phyloP scores from a whole-genome alignment of 805 yeast species.

The Teunomyces cretensis region DNA sequence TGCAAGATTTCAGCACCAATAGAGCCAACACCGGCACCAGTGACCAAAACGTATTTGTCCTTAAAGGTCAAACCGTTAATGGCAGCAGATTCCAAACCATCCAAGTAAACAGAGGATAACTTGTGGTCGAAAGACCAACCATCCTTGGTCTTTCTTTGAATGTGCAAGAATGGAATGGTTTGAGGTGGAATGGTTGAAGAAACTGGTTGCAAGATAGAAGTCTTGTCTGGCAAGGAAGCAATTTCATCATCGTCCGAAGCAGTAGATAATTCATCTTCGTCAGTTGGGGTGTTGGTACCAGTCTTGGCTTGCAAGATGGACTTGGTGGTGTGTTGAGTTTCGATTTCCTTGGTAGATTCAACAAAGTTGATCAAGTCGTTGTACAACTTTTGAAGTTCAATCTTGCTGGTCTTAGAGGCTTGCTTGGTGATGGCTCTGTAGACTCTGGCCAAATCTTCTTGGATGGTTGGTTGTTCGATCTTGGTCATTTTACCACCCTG shows the following conservation, averaged over 20 bases:
- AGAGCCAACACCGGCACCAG: conserved; percentile 99
- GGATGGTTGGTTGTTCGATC: conserved; percentile 67
- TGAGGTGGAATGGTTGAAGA: conserved; percentile 73
- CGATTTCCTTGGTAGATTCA: conserved; percentile 68
- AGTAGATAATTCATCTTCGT: conserved; percentile 37
- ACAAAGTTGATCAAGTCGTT: conserved; percentile 68
- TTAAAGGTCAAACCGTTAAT: conserved; percentile 89
- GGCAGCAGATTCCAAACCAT: conserved; percentile 91
- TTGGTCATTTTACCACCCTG: conserved; percentile 85
- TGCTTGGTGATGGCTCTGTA: conserved; percentile 80
- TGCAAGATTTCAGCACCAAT: conserved; percentile 96
- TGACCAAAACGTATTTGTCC: conserved; percentile 83
- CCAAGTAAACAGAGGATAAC: conserved; percentile 75
- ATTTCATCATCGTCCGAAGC: conserved; percentile 74
- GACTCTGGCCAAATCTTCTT: conserved; percentile 80
- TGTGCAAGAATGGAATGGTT: conserved; percentile 92
- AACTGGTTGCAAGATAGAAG: conserved; percentile 70
- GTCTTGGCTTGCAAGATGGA: conserved; percentile 42
- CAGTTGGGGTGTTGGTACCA: conserved; percentile 45
- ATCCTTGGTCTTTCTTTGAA: conserved; percentile 70
- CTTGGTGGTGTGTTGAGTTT: conserved; percentile 61
- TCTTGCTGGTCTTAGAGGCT: conserved; percentile 58
- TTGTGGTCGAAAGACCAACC: conserved; percentile 88
- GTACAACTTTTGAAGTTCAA: conserved; percentile 71
- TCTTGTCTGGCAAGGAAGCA: conserved; percentile 75